phyloP scores from a whole-genome alignment of 164 flowering plant species.

The Dillenia suffruticosa region DNA sequence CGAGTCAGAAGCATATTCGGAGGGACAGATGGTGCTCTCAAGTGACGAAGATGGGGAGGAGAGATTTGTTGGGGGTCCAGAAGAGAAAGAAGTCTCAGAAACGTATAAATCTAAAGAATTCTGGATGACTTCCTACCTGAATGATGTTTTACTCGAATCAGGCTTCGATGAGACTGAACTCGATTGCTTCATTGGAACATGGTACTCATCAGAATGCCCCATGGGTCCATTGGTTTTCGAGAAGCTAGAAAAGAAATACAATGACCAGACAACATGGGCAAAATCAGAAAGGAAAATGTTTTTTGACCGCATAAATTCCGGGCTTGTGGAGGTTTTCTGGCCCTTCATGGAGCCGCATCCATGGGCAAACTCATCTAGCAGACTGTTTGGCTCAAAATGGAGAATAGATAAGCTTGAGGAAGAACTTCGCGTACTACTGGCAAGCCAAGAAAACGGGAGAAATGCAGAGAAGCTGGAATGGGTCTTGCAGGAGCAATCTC shows the following conservation, averaged over 20 bases:
- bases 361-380: slow-evolving; percentile 38
- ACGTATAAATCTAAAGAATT: slow-evolving; percentile 22
- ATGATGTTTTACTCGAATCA: slow-evolving; percentile 49
- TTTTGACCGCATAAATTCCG: slow-evolving; percentile 63
- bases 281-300: slow-evolving; percentile 63
- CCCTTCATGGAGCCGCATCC: slow-evolving; percentile 39
- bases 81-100: slow-evolving; percentile 13
- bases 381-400: slow-evolving; percentile 15
- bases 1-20: slow-evolving; percentile 41
- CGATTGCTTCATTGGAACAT: slow-evolving; percentile 17
- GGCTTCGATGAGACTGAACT: slow-evolving; percentile 24
- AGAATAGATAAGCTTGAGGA: slow-evolving; percentile 23
- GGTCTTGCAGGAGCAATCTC: slow-evolving; percentile 24
- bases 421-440: slow-evolving; percentile 35
- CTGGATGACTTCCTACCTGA: slow-evolving; percentile 50
- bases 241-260: slow-evolving; percentile 60
- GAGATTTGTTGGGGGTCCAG: slow-evolving; percentile 13
- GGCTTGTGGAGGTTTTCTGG: slow-evolving; percentile 38
- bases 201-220: slow-evolving; percentile 49
- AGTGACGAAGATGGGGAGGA: slow-evolving; percentile 45
- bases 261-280: slow-evolving; percentile 41
- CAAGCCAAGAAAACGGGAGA: slow-evolving; percentile 19
- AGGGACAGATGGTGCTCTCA: slow-evolving; percentile 41
- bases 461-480: slow-evolving; percentile 17
- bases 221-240: slow-evolving; percentile 49